Evolutionary conservation across 1,284 basidiomycete species (phyloP).

Genomic region (Naganishia albida): DNA sequence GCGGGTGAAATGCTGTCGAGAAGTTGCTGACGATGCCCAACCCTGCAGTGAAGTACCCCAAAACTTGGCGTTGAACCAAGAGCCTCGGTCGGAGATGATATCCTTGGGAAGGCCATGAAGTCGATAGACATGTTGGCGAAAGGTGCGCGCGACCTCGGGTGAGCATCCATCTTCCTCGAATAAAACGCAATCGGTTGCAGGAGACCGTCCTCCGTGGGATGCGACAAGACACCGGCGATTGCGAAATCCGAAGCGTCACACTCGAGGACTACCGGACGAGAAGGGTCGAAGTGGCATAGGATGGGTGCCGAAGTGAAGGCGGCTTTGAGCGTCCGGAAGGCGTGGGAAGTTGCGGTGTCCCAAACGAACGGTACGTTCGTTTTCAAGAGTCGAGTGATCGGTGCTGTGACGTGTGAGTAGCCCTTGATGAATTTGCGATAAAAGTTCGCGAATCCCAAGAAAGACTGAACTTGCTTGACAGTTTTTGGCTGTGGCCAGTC

Average conservation of each 20-base stretch:
- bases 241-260: constrained; percentile 48
- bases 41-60: no score
- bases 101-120: no score
- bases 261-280: constrained; percentile 43
- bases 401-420: constrained; percentile 49
- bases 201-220: no score
- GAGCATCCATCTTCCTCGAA: no score
- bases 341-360: constrained; percentile 43
- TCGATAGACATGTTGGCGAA: no score
- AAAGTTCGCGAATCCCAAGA: constrained; percentile 56
- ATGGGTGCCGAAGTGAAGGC: constrained; percentile 51
- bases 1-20: constrained; percentile 49
- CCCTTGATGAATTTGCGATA: constrained; percentile 55
- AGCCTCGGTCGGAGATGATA: no score
- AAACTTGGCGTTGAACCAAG: no score
- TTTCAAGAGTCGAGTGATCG: constrained; percentile 42
- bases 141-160: no score
- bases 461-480: constrained; percentile 49
- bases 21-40: no score
- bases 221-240: constrained; percentile 43
- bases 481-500: constrained; percentile 54
- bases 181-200: no score
- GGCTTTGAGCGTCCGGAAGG: constrained; percentile 53
- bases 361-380: constrained; percentile 43
- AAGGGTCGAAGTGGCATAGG: constrained; percentile 52